Evolutionary conservation across 2,329 filamentous ascomycete species (phyloP).

Genomic region (Simplicillium sp.): DNA sequence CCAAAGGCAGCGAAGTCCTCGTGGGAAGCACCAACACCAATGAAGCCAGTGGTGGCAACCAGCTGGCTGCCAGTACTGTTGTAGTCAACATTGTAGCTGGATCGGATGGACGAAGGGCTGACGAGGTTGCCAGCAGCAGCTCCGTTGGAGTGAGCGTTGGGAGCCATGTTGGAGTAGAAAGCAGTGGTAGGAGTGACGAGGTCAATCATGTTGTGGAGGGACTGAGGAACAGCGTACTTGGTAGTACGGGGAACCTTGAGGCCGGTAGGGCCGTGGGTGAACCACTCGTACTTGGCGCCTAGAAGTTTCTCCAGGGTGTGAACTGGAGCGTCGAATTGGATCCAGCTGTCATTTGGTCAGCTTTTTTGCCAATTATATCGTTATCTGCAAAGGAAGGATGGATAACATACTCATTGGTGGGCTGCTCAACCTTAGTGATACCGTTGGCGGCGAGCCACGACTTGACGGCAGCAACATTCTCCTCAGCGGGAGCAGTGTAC

Average conservation of each 20-base stretch:
- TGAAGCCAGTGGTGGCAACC: neutral
- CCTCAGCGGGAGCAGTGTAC: slow-evolving; percentile 13
- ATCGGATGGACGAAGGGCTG: neutral
- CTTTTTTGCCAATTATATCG: too few relatives aligned
- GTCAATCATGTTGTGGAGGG: neutral
- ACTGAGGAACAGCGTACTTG: neutral
- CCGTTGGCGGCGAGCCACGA: slow-evolving; percentile 11
- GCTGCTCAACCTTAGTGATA: slow-evolving; percentile 4
- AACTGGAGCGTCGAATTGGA: neutral
- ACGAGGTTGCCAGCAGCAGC: neutral
- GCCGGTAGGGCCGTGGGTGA: neutral
- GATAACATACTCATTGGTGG: slow-evolving; percentile 7
- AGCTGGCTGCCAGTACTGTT: neutral
- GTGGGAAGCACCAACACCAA: neutral
- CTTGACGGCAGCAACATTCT: slow-evolving; percentile 11
- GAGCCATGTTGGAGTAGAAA: neutral
- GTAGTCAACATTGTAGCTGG: neutral
- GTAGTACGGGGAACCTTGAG: neutral
- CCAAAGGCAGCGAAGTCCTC: neutral
- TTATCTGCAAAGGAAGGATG: too few relatives aligned
- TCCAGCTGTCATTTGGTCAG: neutral
- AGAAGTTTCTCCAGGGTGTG: neutral
- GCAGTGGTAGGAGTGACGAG: neutral
- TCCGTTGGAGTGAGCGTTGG: neutral
- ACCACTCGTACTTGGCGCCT: neutral